A percentile compares a stretch with the other conserved stretches of the same genome.
phyloP scores from a whole-genome alignment of 345 rosid genomes.

The Moricandia moricandioides region DNA sequence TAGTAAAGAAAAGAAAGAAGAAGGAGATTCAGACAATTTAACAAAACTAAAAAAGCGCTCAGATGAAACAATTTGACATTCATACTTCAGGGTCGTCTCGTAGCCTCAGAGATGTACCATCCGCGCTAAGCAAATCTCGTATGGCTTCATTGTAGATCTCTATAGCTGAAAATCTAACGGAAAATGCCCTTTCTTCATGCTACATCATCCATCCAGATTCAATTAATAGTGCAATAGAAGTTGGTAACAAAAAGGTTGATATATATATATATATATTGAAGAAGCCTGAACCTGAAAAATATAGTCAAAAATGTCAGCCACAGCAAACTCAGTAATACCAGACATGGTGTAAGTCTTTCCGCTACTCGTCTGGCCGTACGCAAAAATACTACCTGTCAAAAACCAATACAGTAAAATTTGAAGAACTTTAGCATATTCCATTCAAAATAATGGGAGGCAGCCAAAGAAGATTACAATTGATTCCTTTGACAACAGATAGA shows the following conservation, averaged over 20 bases:
- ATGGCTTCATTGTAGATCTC: constrained; percentile 98
- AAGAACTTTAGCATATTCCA: constrained; percentile 8
- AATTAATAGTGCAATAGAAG: constrained; percentile 5
- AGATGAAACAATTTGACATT: constrained; percentile 40
- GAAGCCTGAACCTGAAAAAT: constrained; percentile 51
- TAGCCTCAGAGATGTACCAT: constrained; percentile 66
- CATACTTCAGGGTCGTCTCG: constrained; percentile 68
- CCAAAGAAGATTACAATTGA: constrained; percentile 58
- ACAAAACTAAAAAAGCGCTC: background rate
- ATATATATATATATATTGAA: background rate
- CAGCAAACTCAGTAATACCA: constrained; percentile 81
- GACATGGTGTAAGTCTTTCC: constrained; percentile 98
- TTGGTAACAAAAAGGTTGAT: background rate
- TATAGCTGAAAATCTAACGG: constrained; percentile 83
- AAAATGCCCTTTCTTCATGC: constrained; percentile 94
- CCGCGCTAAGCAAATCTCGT: constrained; percentile 74
- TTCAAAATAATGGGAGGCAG: background rate
- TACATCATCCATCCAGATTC: constrained; percentile 22
- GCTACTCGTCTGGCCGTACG: constrained; percentile 99
- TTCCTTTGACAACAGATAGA: constrained; percentile 81
- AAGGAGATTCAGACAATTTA: background rate
- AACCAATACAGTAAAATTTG: constrained; percentile 6
- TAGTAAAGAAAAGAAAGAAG: constrained; percentile 27
- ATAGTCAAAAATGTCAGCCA: constrained; percentile 87
- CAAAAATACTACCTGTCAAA: constrained; percentile 82